A percentile compares a stretch with the other conserved stretches of the same genome.
Conservation (phyloP, 116 monocot genomes). For the Trichopus zeylanicus region DNA sequence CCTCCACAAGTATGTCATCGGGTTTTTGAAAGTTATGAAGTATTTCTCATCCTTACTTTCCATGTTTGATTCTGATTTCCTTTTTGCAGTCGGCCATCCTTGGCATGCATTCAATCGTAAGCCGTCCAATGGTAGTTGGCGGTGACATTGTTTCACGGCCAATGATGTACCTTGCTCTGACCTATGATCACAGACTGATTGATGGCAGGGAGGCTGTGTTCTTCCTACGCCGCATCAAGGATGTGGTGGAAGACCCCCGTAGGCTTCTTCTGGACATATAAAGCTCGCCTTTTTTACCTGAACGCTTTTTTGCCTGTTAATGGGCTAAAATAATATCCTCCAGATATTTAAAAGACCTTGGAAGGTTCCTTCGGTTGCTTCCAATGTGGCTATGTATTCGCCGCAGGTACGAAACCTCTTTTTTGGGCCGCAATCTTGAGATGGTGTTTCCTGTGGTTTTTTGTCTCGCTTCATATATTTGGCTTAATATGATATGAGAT, state of each 20-base stretch:
- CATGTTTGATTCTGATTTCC: not conserved
- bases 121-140: constrained; percentile 69
- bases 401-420: too few relatives aligned
- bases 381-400: too few relatives aligned
- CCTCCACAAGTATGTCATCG: constrained; percentile 67
- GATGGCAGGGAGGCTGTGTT: constrained; percentile 97
- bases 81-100: constrained; percentile 80
- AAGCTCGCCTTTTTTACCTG: not conserved
- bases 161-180: constrained; percentile 94
- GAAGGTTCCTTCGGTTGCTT: too few relatives aligned
- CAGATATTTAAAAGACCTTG: too few relatives aligned
- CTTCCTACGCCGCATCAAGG: constrained; percentile 90
- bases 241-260: constrained; percentile 90
- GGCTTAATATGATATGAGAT: too few relatives aligned
- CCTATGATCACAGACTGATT: constrained; percentile 88
- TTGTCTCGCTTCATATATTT: too few relatives aligned
- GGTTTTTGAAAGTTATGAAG: not conserved
- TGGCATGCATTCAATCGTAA: constrained; percentile 90
- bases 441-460: too few relatives aligned
- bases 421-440: too few relatives aligned
- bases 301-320: too few relatives aligned
- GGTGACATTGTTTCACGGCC: constrained; percentile 66
- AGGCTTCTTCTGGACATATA: constrained; percentile 91
- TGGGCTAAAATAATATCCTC: too few relatives aligned
- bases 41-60: not conserved